Evolutionary conservation across 345 rosid species (phyloP).

Genomic region (Eucalyptus paniculata): DNA sequence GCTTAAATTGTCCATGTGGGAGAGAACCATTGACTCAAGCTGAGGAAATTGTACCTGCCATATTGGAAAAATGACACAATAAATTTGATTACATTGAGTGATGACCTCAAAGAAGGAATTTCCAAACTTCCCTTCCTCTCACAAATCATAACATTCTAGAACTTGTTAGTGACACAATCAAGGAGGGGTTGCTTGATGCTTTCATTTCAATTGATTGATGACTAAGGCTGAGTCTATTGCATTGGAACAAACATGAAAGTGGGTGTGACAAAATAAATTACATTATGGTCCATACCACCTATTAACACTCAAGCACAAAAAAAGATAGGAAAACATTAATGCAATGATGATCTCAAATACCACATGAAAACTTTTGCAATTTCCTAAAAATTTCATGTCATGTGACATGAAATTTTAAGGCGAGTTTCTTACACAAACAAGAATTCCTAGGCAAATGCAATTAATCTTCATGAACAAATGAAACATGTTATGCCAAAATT

Average conservation of each 20-base stretch:
- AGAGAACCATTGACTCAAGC: rapidly evolving
- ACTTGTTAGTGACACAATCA: not conserved
- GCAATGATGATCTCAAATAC: too few species aligned
- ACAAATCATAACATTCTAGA: too few species aligned
- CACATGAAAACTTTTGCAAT: rapidly evolving
- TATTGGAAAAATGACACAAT: too few species aligned
- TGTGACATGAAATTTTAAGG: too few species aligned
- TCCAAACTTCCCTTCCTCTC: not conserved
- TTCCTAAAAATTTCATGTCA: too few species aligned
- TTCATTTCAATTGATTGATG: not conserved
- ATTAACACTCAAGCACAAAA: rapidly evolving
- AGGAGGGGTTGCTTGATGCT: not conserved
- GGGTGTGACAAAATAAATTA: too few species aligned
- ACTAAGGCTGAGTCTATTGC: not conserved
- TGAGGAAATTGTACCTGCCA: not conserved
- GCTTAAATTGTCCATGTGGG: not conserved
- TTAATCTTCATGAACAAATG: not conserved
- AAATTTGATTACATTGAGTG: too few species aligned
- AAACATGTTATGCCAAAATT: not conserved
- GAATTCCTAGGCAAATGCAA: rapidly evolving
- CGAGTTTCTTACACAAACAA: too few species aligned
- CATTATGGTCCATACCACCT: rapidly evolving
- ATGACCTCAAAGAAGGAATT: not conserved
- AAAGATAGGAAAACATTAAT: too few species aligned
- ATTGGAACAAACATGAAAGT: too few species aligned